These are phyloP conservation scores for Alternaria atra DNA, from an alignment of 2,329 filamentous ascomycete genomes.

Conservation along the genomic window DNA sequence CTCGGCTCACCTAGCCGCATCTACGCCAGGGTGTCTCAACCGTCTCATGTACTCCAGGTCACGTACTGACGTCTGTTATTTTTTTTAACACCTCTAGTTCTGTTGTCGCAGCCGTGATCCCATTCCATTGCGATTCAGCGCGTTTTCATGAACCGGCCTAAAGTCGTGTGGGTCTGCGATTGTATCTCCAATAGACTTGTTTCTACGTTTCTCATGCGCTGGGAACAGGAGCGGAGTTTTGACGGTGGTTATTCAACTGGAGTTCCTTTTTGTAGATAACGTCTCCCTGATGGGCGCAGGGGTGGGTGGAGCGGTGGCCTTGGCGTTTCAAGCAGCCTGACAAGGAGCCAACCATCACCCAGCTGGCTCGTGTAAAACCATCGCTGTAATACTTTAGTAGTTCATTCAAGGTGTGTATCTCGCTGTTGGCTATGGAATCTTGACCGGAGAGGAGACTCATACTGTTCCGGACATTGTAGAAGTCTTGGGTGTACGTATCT, in stretches of 20 bases:
- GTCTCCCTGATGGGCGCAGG: conserved; percentile 17
- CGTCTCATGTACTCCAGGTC: background rate
- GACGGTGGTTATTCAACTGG: conserved; percentile 5
- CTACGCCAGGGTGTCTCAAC: background rate
- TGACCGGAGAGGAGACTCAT: background rate
- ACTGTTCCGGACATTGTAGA: background rate
- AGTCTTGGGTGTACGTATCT: background rate
- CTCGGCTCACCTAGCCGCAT: background rate
- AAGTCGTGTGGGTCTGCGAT: background rate
- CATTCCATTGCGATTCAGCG: background rate
- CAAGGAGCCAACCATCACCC: conserved; percentile 2
- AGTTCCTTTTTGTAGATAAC: conserved; percentile 12
- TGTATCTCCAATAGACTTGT: conserved; percentile 1
- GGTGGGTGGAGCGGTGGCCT: conserved; percentile 7
- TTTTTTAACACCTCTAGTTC: background rate
- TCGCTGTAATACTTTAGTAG: background rate
- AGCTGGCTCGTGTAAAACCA: background rate
- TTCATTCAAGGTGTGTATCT: background rate
- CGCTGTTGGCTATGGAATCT: background rate
- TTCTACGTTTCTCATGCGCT: conserved; percentile 4
- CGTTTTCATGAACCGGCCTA: background rate
- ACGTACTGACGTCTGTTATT: background rate
- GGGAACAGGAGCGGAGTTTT: conserved; percentile 8
- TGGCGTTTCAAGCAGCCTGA: conserved; percentile 18
- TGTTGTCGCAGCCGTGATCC: background rate